Conservation (phyloP, 352 stramenopile genomes). For the Globisporangium irregulare region DNA sequence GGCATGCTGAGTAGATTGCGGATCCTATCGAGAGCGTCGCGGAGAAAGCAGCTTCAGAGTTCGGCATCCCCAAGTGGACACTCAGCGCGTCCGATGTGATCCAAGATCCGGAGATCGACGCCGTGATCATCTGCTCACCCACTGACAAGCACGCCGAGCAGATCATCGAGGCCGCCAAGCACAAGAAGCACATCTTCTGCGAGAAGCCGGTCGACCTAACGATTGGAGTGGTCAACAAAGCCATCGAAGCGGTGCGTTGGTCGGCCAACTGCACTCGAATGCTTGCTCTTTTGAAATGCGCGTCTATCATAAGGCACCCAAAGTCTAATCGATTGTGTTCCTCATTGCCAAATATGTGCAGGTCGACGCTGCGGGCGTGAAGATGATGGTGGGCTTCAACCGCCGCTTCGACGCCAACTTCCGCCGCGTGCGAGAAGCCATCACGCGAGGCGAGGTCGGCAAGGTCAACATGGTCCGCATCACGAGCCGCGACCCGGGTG, state of each 20-base stretch:
- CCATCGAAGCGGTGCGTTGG: too few species aligned
- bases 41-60: slow-evolving; percentile 19
- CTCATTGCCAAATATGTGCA: too few species aligned
- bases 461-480: slow-evolving; percentile 71
- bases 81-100: slow-evolving; percentile 91
- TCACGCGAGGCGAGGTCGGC: slow-evolving; percentile 87
- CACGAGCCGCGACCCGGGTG: too few species aligned
- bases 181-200: slow-evolving; percentile 76
- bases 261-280: too few species aligned
- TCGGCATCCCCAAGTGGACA: slow-evolving; percentile 61
- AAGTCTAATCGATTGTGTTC: too few species aligned
- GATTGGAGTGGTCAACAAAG: too few species aligned
- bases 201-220: too few species aligned
- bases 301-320: too few species aligned
- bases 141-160: slow-evolving; percentile 93
- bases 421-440: slow-evolving; percentile 76
- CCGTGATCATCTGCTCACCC: slow-evolving; percentile 96
- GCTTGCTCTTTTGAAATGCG: too few species aligned
- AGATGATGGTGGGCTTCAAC: slow-evolving; percentile 95
- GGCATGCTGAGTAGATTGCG: too few species aligned
- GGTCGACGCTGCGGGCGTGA: slow-evolving; percentile 63
- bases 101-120: slow-evolving; percentile 90
- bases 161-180: slow-evolving; percentile 90
- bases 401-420: slow-evolving; percentile 95
- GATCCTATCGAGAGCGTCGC: too few species aligned